phyloP scores from a whole-genome alignment of 192 early-diverging fungal genomes.

The Geranomyces variabilis region DNA sequence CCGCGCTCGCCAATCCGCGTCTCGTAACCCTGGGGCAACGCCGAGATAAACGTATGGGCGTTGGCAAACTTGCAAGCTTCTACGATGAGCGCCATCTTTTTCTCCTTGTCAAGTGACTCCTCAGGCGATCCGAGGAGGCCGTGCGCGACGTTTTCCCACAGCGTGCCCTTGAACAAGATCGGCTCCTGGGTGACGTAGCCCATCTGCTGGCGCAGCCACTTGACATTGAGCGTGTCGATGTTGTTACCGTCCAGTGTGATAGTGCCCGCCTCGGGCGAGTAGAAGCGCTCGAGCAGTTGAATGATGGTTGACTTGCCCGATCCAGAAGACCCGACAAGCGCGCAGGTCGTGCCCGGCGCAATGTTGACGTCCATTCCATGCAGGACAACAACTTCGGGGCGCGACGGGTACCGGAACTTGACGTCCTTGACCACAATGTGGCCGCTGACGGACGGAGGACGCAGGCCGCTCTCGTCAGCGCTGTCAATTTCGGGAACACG shows the following conservation, averaged over 20 bases:
- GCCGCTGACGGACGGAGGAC: constrained; percentile 38
- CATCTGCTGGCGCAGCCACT: constrained; percentile 82
- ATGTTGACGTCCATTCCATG: constrained; percentile 58
- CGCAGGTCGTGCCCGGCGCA: constrained; percentile 74
- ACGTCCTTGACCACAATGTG: constrained; percentile 51
- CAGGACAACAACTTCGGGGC: constrained; percentile 65
- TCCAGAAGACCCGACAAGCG: constrained; percentile 83
- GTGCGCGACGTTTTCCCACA: constrained; percentile 79
- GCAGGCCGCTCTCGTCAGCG: constrained; percentile 29
- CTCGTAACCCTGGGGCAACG: constrained; percentile 79
- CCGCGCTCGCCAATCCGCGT: constrained; percentile 81
- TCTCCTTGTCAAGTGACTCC: constrained; percentile 45
- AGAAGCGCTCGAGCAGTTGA: constrained; percentile 84
- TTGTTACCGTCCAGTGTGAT: constrained; percentile 78
- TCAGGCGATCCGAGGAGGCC: constrained; percentile 59
- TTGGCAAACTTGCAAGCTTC: constrained; percentile 62
- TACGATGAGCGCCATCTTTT: constrained; percentile 43
- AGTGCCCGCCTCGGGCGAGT: constrained; percentile 58
- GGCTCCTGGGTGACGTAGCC: constrained; percentile 94
- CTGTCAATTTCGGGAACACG: constrained; percentile 76
- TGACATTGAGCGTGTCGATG: constrained; percentile 75
- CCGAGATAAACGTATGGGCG: constrained; percentile 82
- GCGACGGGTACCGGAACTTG: constrained; percentile 64
- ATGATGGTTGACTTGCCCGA: constrained; percentile 84
- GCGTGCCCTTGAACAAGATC: constrained; percentile 75